Base-by-base conservation (phyloP, 768 basidiomycete species). In the Amanita muscaria region DNA sequence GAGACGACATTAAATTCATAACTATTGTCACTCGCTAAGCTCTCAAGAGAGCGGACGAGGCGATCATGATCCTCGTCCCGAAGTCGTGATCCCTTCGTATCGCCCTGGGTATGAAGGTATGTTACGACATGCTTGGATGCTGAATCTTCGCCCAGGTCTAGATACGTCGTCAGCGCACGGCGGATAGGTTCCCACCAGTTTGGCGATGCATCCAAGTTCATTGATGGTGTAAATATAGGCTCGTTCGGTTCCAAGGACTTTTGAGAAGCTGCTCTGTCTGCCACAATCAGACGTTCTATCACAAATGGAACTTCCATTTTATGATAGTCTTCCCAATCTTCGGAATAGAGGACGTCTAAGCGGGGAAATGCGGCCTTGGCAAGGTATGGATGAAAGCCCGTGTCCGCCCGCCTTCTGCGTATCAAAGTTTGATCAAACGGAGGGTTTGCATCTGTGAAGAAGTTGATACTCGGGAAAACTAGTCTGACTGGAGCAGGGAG, bases 321-420 rank as follows among this genome's bases (percentile, higher is more conserved):
- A 29, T 73, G 69, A 52, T 82, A 80, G 61, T 93, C 90, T 37
- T 73, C 68, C 77, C 88, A 90, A 54, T 92, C 89, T 47, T 80
- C 74, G 14, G 66, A 47, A 58, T 80, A 89, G 65, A 85, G 73
- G 41, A 81, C 61, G 2, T 70, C 76, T 50, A 84, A 70, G 12
- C 69, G 73, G 0, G 88, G 85, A 55, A 87, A 84, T n/a, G 82
- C 79, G 0, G 79, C 74, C 55, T 87, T 84, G 40, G 72, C 62
- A n/a, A 82, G 64, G 52, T 75, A 76, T 0, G 83, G 83, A 61
- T 90, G 86, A 51, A 88, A 75, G 4, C 81, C 81, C 19, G 72
- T 76, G 47, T 77, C 69, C 2, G 71, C 69, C 12, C 80, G 74
- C 23, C 58, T 57, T 25, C 77, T 68, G 4, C 60, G 61, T 18